A percentile compares a stretch with the other conserved stretches of the same genome.
phyloP scores from a whole-genome alignment of 108 stramenopile genomes.

The Pinguiococcus pyrenoidosus region DNA sequence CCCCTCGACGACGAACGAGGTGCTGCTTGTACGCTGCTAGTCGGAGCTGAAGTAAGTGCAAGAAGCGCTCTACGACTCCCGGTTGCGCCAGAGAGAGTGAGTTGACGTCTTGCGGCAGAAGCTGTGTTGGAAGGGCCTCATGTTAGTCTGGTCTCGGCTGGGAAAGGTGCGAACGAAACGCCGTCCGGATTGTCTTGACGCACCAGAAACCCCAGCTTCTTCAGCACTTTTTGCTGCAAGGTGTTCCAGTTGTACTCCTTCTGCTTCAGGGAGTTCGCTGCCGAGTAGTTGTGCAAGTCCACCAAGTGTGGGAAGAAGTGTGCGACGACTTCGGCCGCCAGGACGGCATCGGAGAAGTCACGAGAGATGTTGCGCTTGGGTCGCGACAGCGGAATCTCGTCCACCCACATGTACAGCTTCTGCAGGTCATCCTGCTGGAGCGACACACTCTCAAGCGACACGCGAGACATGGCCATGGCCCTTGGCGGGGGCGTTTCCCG shows the following conservation, averaged over 20 bases:
- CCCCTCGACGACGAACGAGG: too few relatives aligned
- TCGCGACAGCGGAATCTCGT: constrained; percentile 45
- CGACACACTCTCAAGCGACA: too few relatives aligned
- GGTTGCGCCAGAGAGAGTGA: constrained; percentile 30
- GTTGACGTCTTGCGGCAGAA: constrained; percentile 30
- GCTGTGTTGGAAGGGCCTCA: too few relatives aligned
- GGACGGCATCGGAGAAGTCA: constrained; percentile 52
- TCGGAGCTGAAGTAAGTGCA: constrained; percentile 23
- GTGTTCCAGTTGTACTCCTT: constrained; percentile 54
- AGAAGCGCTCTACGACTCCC: constrained; percentile 32
- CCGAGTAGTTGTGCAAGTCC: constrained; percentile 49
- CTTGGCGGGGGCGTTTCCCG: too few relatives aligned
- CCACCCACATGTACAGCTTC: constrained; percentile 48
- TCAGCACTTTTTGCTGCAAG: constrained; percentile 35
- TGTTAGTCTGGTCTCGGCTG: too few relatives aligned
- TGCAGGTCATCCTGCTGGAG: constrained; percentile 24
- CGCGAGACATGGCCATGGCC: too few relatives aligned
- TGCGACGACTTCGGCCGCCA: constrained; percentile 43
- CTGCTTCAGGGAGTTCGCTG: constrained; percentile 38
- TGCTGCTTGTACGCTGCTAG: constrained; percentile 22
- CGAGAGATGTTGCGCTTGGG: constrained; percentile 51
- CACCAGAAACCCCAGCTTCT: constrained; percentile 23
- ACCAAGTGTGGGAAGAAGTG: constrained; percentile 51
- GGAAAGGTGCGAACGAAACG: too few relatives aligned
- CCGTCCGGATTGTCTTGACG: too few relatives aligned